Base-by-base conservation (phyloP, 1,139 yeast species). In the Williopsis jadinii region DNA sequence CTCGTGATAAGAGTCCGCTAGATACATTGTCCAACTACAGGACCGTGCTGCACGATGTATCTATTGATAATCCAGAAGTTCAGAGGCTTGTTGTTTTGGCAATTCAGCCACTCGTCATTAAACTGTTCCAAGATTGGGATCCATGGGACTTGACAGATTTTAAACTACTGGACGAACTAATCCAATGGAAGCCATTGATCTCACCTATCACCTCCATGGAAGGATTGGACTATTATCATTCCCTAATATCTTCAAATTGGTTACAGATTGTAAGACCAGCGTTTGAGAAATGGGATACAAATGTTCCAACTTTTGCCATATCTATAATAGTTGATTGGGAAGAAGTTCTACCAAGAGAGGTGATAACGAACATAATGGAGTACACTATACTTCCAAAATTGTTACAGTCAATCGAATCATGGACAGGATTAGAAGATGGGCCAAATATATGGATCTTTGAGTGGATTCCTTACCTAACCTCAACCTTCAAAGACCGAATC, bases 361-460 rank as follows among this genome's bases (percentile, higher is more conserved):
- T 70, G 8, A 47, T 64, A 12, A 53, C 61, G 5, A 50, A 56
- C 15, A 48, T 67, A 11, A 48, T 66, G 11, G 39, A 48, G 8
- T 53, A 52, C 9, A 50, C 60, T 3, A 49, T 73, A 2, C 42
- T 60, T 0, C 75, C 78, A 0, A 63, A 61, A 28, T 52, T 77
- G 8, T 36, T 53, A 1, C 36, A 48, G 1, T 59, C 58, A 0
- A 53, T 75, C 3, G 45, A 55, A 11, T 45, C 49, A 0, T 71
- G 77, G 76, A 49, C 58, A n/a, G 38, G 38, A 5, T 9, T 37
- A 2, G 47, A 43, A 2, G 35, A 41, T 19, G 46, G 53, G 10
- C 70, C 71, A 5, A 65, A 64, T 40, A 42, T 49, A 8, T 71
- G 75, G 74, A 48, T 71, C 1, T 60, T 66, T 42, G 76, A 72